Base-by-base conservation (phyloP, 2,329 filamentous ascomycete genomes). In the Leptographium radiaticola region DNA sequence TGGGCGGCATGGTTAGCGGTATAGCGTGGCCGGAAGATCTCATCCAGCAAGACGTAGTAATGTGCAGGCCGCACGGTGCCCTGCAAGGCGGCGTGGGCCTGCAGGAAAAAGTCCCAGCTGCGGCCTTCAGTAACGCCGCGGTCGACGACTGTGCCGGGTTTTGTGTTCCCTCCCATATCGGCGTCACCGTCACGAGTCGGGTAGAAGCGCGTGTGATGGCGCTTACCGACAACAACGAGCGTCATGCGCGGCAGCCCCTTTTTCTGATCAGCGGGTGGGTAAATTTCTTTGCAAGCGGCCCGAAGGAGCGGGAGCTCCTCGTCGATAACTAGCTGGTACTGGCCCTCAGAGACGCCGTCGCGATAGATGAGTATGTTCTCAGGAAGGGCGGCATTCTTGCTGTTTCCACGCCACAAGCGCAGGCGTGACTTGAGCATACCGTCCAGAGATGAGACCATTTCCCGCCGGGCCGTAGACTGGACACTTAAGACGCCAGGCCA, bases 171-270 rank as follows among this genome's bases (percentile, higher is more conserved):
- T 18, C 38, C 47, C 18, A 48, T 34, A 10, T 45, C 47, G 25
- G 47, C 48, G 16, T 50, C 51, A 5, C 11, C 44, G 1, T 71
- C 62, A 2, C 71, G 67, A 0, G 83, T 84, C 0, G 89, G 87
- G 63, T 85, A 95, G 68, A 96, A 94, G 0, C 90, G 81, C 0
- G 87, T 94, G 61, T 95, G 85, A 60, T 96, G 89, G 1, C 90
- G 79, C 70, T 96, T 96, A 33, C 89, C 89, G 0, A 89, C 89
- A 4, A 95, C 75, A 40, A 95, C 72, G 51, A 95, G 77, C 0
- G 85, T 76, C 11, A 95, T 74, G 87, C 86, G 2, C 71, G 75
- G 6, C 43, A 56, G 48, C 0, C 55, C 57, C 10, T 43, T 48
- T n/a, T 52, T 47, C 31, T 53, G 52, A n/a, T 56, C 56, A 31